Base-by-base conservation (phyloP, 2,329 filamentous ascomycete genomes). In the Neonectria coccinea region DNA sequence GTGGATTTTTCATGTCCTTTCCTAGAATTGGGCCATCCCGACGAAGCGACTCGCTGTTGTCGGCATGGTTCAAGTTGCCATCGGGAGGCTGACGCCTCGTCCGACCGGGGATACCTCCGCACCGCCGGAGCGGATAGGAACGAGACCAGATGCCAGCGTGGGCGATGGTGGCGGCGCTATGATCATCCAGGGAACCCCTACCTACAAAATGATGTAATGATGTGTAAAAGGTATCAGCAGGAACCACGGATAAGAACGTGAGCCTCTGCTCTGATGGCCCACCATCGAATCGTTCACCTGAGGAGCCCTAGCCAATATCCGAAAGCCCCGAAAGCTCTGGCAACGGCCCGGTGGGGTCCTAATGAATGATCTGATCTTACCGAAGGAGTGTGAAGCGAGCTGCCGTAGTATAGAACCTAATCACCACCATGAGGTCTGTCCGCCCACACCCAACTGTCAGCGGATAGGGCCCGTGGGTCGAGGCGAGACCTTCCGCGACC, bases 171-270 rank as follows among this genome's bases (percentile, higher is more conserved):
- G 44, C 44, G 41, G 51, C 44, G 56, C 45, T 41, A 36, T 51
- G 51, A 50, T 48, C 48, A 53, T 14, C 56, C 2, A 27, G 11
- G 20, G 60, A 55, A 50, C 41, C 44, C 55, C 62, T 71, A 72
- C 70, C 66, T 72, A n/a, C n/a, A 8, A 11, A 69, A 70, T 70
- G 63, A 72, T 70, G 66, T 67, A 63, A 42, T 42, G n/a, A 42
- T 42, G 39, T 42, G 66, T 62, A 71, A 65, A 67, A 48, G 31
- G 12, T 59, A 53, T 31, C 62, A 56, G 48, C 48, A 50, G 52
- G 27, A 60, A 62, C 63, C 65, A 67, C 63, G 65, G 66, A 57
- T 59, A 71, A 50, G 33, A 57, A 36, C 62, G 52, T 56, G 66
- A 67, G 59, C 51, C 16, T 54, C 42, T 52, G 31, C 31, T 54